A percentile compares a stretch with the other conserved stretches of the same genome.
phyloP scores from a whole-genome alignment of 768 basidiomycete species.

The Mycena polygramma region DNA sequence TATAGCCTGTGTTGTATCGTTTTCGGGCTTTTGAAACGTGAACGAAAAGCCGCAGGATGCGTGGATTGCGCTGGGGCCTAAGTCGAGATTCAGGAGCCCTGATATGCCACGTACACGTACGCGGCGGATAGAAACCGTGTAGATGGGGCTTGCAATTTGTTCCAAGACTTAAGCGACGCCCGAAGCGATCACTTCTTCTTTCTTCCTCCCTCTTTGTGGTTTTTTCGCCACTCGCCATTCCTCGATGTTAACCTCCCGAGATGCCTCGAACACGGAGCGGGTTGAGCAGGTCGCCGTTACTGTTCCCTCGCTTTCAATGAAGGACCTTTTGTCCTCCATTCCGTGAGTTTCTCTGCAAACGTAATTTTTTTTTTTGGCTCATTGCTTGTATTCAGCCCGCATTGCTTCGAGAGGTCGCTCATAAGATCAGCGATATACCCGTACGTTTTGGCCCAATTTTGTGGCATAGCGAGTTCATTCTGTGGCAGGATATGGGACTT shows the following conservation, averaged over 20 bases:
- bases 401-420: constrained; percentile 93
- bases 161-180: not conserved
- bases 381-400: constrained; percentile 59
- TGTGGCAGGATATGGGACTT: constrained; percentile 79
- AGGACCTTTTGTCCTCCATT: constrained; percentile 88
- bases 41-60: not conserved
- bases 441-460: constrained; percentile 55
- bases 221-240: not conserved
- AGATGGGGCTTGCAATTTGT: not conserved
- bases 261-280: constrained; percentile 6
- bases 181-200: constrained; percentile 18
- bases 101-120: constrained; percentile 1
- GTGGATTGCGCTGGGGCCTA: not conserved
- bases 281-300: constrained; percentile 68
- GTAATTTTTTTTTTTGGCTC: constrained; percentile 10
- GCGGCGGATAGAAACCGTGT: too few species aligned
- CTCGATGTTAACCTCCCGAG: constrained; percentile 22
- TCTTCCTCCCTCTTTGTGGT: constrained; percentile 13
- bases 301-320: constrained; percentile 89
- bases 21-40: not conserved
- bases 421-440: constrained; percentile 83
- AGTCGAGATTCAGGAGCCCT: too few species aligned
- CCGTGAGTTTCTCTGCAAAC: constrained; percentile 65
- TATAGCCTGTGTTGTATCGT: not conserved
- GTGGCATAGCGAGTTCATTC: not conserved